Percentiles rank a stretch among this genome's conserved stretches.
phyloP scores from a whole-genome alignment of 192 early-diverging fungal species.

The Coemansia sp. region DNA sequence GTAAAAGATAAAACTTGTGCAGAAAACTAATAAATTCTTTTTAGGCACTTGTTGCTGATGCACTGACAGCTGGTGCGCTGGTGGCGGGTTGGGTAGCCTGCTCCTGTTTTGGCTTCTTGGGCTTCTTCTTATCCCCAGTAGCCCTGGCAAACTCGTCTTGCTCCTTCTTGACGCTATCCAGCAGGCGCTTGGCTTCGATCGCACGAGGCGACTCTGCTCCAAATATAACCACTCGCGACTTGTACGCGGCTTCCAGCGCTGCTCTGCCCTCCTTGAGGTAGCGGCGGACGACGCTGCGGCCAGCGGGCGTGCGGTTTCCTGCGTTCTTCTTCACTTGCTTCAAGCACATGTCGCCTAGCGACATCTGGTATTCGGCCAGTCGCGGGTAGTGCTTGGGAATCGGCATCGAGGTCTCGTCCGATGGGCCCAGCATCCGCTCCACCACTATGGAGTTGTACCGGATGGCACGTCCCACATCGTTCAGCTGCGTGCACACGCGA shows the following conservation, averaged over 20 bases:
- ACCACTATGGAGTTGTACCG: slow-evolving; percentile 40
- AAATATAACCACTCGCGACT: slow-evolving; percentile 28
- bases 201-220: slow-evolving; percentile 41
- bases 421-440: slow-evolving; percentile 51
- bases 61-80: slow-evolving; percentile 5
- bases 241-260: slow-evolving; percentile 28
- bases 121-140: slow-evolving; percentile 41
- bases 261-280: slow-evolving; percentile 48
- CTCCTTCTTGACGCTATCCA: slow-evolving; percentile 49
- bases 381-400: slow-evolving; percentile 60
- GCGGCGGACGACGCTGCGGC: slow-evolving; percentile 40
- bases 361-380: slow-evolving; percentile 57
- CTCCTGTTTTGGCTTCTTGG: slow-evolving; percentile 28
- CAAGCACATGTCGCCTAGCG: slow-evolving; percentile 58
- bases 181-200: slow-evolving; percentile 25
- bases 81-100: slow-evolving; percentile 10
- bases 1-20: too few relatives aligned
- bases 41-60: slow-evolving; percentile 13
- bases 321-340: slow-evolving; percentile 55
- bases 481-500: slow-evolving; percentile 41
- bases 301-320: slow-evolving; percentile 45
- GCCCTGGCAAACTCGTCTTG: slow-evolving; percentile 41
- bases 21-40: neutral
- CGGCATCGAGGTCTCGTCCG: slow-evolving; percentile 16
- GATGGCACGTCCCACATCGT: slow-evolving; percentile 45